Evolutionary conservation across 2,329 filamentous ascomycete genomes (phyloP).

Genomic region (Chaetomium globosum): DNA sequence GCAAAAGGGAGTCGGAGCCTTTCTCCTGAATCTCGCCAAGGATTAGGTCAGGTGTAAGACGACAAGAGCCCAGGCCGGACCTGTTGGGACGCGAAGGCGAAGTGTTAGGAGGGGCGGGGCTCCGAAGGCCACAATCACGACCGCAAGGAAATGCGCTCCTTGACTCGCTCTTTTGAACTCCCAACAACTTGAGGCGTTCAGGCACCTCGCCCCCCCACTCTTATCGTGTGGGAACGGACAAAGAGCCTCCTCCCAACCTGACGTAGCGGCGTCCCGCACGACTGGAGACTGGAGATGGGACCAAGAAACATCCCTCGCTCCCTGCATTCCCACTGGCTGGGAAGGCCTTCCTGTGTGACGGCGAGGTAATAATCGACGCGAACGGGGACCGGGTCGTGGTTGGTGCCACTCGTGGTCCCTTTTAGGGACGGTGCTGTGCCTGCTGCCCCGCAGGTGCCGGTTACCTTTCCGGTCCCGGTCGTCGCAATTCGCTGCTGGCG

Average conservation of each 20-base stretch:
- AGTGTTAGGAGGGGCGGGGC: not conserved
- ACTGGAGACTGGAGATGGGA: not conserved
- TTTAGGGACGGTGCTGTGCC: not conserved
- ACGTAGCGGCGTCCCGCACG: conserved; percentile 1
- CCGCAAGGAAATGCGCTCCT: not conserved
- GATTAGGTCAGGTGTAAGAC: not conserved
- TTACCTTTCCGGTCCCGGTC: not conserved
- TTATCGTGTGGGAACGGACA: not conserved
- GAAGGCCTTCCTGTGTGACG: not conserved
- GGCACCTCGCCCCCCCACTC: not conserved
- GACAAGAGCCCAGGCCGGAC: not conserved
- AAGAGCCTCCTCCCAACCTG: not conserved
- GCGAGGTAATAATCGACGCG: not conserved
- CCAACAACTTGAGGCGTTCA: conserved; percentile 1
- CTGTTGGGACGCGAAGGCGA: not conserved
- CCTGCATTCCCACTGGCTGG: not conserved
- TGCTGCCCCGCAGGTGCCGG: not conserved
- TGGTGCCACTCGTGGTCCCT: not conserved
- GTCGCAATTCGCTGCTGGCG: not conserved
- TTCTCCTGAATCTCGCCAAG: not conserved
- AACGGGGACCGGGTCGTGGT: not conserved
- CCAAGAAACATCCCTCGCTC: not conserved
- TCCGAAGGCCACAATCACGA: not conserved
- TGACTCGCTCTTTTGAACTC: not conserved
- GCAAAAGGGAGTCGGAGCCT: not conserved